Base-by-base conservation (phyloP, 1,284 basidiomycete species). In the Ustilago lituana region DNA sequence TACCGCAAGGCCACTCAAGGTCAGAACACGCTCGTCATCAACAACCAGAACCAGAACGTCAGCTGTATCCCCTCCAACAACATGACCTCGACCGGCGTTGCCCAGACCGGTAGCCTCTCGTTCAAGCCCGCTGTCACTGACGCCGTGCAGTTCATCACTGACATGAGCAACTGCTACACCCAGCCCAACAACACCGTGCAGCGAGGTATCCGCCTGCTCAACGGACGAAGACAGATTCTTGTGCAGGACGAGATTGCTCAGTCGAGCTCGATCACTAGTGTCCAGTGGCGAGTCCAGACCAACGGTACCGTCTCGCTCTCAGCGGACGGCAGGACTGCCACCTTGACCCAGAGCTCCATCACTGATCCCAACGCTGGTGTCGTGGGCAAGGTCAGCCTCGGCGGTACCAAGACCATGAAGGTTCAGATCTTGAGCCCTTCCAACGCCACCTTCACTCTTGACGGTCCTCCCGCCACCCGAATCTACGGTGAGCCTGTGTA, bases 1-100 rank as follows among this genome's bases (percentile, higher is more conserved):
- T 99, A 96, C 87, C 89, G 94, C 82, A 98, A 95, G 87, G 88
- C 89, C 82, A 97, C 94, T 1, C 91, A 94, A 83, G 95, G 95
- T 12, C 96, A 99, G 85, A 99, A 98, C 86, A 94, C 93, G 2
- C 86, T 99, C 66, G 77, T 94, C 51, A 87, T 97, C 74, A 87
- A 88, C 82, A 83, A 86, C 68, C 80, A 84, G 41, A 98, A 98
- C 85, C 94, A 98, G 84, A 86, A 89, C 62, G 89, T 96, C 44
- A 82, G 81, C 31, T 90, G 90, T 58, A 53, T 61, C 12, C 93
- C 94, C 0, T 86, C 85, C 20, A 84, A 86, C 31, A 83, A 82
- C 40, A 87, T 87, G 76, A 88, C 84, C 24, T 81, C 85, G 22
- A 84, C 91, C 1, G 87, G 87, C 41, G 90, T 89, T 1, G 78